Base-by-base conservation (phyloP, 345 rosid species). In the Rubroshorea leprosula region DNA sequence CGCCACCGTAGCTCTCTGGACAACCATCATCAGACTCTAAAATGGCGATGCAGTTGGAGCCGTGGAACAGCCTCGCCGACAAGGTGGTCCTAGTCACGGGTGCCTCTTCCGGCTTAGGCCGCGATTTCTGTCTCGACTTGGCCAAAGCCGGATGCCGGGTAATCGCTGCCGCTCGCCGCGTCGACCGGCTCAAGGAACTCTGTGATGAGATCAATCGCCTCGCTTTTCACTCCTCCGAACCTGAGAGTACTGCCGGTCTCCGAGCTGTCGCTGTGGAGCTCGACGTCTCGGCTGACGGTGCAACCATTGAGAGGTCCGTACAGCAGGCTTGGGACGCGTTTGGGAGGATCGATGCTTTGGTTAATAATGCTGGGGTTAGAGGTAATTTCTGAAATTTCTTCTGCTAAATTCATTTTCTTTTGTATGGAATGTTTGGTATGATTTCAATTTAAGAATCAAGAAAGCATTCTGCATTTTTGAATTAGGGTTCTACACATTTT, bases 1-100 rank as follows among this genome's bases (percentile, higher is more conserved):
- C 41, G 41, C 41, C 41, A 35, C 41, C 41, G 41, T 2, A 1
- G 41, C 7, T 6, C n/a, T n/a, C n/a, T n/a, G n/a, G n/a, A n/a
- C 11, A 35, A 29, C 6, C 41, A 35, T 3, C 63, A 43, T 16
- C 46, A 54, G 61, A 68, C 53, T 59, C 66, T 63, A 60, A 58
- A 54, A 53, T 13, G 26, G 52, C 57, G 23, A 38, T 49, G 35
- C 82, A 67, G 19, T 65, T 83, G 43, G 96, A 85, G 81, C 96
- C 96, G 23, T 87, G 96, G 97, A 22, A 54, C 64, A 69, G 80
- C 23, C 57, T 85, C 9, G 55, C 52, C 19, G 76, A 64, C 82
- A 89, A 82, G 66, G 96, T 85, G 60, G 90, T 89, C 10, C 57
- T 89, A 64, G 82, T 89, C 9, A 89, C 96, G 43, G 90, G 96